Percentiles rank a stretch among this genome's conserved stretches.
These are phyloP conservation scores for Gentiana straminea DNA, from an alignment of 257 asterid genomes.

Conservation along the genomic window DNA sequence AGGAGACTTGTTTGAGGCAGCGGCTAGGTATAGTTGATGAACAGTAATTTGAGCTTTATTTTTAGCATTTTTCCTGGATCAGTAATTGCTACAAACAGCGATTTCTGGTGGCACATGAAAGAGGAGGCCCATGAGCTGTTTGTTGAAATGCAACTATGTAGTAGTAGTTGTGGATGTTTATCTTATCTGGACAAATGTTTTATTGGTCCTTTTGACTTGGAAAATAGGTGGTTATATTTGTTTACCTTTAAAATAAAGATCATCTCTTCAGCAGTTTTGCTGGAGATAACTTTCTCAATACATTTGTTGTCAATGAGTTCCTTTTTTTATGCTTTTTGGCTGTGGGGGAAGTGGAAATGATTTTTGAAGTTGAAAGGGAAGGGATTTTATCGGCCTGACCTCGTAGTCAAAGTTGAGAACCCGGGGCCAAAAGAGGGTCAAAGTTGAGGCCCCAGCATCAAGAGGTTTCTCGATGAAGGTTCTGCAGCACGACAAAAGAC, in stretches of 20 bases:
- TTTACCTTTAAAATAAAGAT: constrained; percentile 4
- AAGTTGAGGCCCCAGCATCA: too few species aligned
- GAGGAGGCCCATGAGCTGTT: constrained; percentile 12
- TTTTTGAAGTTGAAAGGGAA: too few species aligned
- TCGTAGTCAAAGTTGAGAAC: too few species aligned
- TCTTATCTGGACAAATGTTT: constrained; percentile 19
- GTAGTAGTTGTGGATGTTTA: constrained; percentile 12
- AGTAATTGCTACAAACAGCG: constrained; percentile 5
- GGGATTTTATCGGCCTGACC: too few species aligned
- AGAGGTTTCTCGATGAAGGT: too few species aligned
- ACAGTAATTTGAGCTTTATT: neutral
- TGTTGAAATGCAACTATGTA: constrained; percentile 15
- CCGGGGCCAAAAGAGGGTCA: too few species aligned
- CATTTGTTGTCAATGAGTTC: too few species aligned
- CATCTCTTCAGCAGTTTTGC: neutral
- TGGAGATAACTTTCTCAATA: too few species aligned
- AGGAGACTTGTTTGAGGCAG: constrained; percentile 27
- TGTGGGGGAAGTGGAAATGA: too few species aligned
- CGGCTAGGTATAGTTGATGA: constrained; percentile 7
- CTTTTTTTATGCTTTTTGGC: too few species aligned
- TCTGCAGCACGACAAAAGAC: too few species aligned
- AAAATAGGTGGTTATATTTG: constrained; percentile 1
- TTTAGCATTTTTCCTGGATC: constrained; percentile 13
- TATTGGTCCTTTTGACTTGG: neutral
- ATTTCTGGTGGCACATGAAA: constrained; percentile 19